Conservation (phyloP, 2,329 filamentous ascomycete genomes). For the Fusarium sp. region DNA sequence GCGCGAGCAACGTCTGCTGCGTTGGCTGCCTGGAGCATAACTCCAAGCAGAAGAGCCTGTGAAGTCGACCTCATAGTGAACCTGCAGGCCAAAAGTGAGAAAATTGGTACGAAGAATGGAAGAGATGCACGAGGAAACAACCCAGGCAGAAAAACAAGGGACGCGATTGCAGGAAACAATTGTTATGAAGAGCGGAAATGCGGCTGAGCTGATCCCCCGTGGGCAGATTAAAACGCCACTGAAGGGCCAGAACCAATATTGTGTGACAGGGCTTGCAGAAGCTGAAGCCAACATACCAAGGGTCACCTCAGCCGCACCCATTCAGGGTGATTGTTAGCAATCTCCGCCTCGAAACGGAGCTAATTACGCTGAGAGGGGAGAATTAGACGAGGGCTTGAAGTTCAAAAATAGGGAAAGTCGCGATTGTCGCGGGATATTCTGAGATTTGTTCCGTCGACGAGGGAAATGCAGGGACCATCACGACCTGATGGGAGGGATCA, state of each 20-base stretch:
- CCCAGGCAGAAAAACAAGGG: neutral
- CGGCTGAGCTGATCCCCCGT: neutral
- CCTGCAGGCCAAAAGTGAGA: neutral
- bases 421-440: neutral
- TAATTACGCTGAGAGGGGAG: neutral
- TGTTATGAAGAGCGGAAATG: neutral
- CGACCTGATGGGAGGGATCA: accelerated
- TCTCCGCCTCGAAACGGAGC: neutral
- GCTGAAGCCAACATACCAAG: neutral
- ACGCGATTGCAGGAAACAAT: neutral
- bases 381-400: no score
- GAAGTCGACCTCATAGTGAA: neutral
- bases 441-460: accelerated
- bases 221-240: neutral
- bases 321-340: neutral
- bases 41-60: neutral
- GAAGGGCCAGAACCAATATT: neutral
- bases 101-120: neutral
- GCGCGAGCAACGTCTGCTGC: neutral
- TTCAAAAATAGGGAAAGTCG: neutral
- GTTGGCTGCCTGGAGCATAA: accelerated
- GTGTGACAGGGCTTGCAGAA: neutral
- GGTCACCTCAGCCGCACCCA: neutral
- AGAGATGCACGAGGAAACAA: neutral
- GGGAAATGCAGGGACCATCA: neutral